Conservation (phyloP, 2,329 filamentous ascomycete genomes). For the Colletotrichum viniferum region DNA sequence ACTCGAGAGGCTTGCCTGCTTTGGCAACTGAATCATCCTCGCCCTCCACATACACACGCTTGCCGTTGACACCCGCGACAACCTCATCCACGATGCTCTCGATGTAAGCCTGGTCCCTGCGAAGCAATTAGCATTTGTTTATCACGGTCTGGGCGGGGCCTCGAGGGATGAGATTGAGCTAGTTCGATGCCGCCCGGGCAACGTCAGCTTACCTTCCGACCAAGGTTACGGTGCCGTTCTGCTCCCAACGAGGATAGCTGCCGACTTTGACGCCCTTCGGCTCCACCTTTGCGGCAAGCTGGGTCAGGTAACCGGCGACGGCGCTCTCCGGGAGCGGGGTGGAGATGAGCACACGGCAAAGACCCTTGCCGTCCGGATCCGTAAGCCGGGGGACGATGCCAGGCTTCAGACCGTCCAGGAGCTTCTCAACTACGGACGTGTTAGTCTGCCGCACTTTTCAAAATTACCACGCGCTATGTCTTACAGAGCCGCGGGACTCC, state of each 20-base stretch:
- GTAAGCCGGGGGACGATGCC: conserved; percentile 70
- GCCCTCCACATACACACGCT: conserved; percentile 72
- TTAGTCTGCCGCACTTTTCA: not conserved
- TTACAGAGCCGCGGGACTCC: conserved; percentile 82
- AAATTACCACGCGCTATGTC: conserved; percentile 25
- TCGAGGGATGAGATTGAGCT: not conserved
- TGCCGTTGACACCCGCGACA: conserved; percentile 75
- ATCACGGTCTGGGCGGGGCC: not conserved
- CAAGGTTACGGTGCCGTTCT: conserved; percentile 89
- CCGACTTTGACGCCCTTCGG: conserved; percentile 87
- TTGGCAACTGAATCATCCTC: conserved; percentile 57
- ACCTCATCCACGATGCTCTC: conserved; percentile 82
- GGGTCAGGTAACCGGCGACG: conserved; percentile 82
- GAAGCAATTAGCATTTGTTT: not conserved
- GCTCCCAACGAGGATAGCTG: conserved; percentile 92
- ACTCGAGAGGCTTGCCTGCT: not conserved
- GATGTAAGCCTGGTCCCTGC: conserved; percentile 74
- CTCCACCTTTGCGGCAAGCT: conserved; percentile 75
- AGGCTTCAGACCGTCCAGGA: conserved; percentile 80
- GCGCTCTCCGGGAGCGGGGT: conserved; percentile 88
- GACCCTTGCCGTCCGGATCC: conserved; percentile 83
- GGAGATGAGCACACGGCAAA: conserved; percentile 78
- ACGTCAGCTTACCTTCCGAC: conserved; percentile 61
- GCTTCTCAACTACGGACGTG: conserved; percentile 61
- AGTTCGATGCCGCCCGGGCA: not conserved